Conservation (phyloP, 2,329 filamentous ascomycete genomes). For the Hypoxylon sp. region DNA sequence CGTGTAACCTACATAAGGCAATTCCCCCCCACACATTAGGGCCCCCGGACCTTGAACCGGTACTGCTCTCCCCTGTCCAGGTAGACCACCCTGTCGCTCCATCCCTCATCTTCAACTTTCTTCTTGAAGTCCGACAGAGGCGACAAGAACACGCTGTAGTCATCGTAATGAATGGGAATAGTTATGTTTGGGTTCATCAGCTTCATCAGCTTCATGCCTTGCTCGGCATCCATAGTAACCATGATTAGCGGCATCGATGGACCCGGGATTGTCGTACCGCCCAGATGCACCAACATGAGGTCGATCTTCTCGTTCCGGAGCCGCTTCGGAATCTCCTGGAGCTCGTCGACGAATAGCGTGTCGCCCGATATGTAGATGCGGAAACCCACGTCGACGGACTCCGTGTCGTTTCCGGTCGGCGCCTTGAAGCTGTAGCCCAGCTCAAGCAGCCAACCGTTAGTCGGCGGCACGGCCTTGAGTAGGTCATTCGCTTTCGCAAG, state of each 20-base stretch:
- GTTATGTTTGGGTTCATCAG: conserved; percentile 71
- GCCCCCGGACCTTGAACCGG: conserved; percentile 60
- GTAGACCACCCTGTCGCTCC: conserved; percentile 67
- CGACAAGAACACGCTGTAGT: conserved; percentile 71
- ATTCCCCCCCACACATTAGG: conserved; percentile 13
- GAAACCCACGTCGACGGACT: conserved; percentile 61
- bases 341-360: conserved; percentile 71
- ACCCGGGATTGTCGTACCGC: conserved; percentile 73
- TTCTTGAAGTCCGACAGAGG: conserved; percentile 70
- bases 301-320: conserved; percentile 68
- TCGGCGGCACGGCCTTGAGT: conserved; percentile 66
- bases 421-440: conserved; percentile 59
- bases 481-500: conserved; percentile 55
- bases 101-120: conserved; percentile 63
- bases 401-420: conserved; percentile 32
- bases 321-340: conserved; percentile 68
- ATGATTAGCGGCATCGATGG: conserved; percentile 70
- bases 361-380: conserved; percentile 76
- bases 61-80: conserved; percentile 69
- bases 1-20: neutral
- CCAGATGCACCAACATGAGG: conserved; percentile 74
- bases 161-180: conserved; percentile 73
- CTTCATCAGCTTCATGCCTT: conserved; percentile 70
- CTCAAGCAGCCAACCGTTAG: conserved; percentile 75
- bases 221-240: conserved; percentile 76